These are phyloP conservation scores for Parmelia sp. DNA, from an alignment of 495 filamentous ascomycete genomes.

Conservation along the genomic window DNA sequence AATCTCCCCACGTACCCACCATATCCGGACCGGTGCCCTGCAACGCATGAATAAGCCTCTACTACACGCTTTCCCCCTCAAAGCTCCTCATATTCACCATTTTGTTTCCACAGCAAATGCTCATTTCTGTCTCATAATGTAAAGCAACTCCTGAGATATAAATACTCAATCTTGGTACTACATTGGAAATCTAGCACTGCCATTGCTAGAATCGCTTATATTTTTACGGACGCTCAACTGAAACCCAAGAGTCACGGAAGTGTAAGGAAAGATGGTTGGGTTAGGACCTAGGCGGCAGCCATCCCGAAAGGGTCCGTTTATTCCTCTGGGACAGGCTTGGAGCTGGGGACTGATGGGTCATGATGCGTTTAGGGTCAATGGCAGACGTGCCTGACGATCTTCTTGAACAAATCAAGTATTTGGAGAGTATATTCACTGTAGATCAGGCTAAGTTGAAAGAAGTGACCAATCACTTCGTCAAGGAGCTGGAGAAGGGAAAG, in stretches of 20 bases:
- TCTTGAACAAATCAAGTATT: slow-evolving; percentile 69
- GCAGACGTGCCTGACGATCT: slow-evolving; percentile 80
- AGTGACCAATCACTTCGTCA: slow-evolving; percentile 81
- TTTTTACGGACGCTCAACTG: neutral
- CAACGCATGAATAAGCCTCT: slow-evolving; percentile 11
- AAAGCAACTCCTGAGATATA: neutral
- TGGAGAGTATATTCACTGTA: slow-evolving; percentile 83
- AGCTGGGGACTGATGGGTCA: slow-evolving; percentile 8
- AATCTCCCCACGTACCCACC: neutral
- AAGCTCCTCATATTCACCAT: neutral
- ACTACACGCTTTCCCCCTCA: neutral
- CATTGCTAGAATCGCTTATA: neutral
- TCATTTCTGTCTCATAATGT: slow-evolving; percentile 5
- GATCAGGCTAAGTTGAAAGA: slow-evolving; percentile 73
- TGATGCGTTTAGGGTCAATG: slow-evolving; percentile 54
- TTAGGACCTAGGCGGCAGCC: slow-evolving; percentile 64
- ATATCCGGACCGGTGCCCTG: slow-evolving; percentile 6
- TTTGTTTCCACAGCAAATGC: neutral
- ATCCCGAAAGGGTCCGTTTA: slow-evolving; percentile 66
- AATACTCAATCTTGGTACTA: neutral
- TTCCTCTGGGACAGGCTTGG: slow-evolving; percentile 21
- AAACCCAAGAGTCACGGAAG: neutral
- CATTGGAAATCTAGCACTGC: neutral
- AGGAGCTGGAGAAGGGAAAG: slow-evolving; percentile 80
- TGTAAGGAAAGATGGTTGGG: slow-evolving; percentile 59